These are phyloP conservation scores for Daldinia caldariorum DNA, from an alignment of 495 filamentous ascomycete genomes.

Conservation along the genomic window DNA sequence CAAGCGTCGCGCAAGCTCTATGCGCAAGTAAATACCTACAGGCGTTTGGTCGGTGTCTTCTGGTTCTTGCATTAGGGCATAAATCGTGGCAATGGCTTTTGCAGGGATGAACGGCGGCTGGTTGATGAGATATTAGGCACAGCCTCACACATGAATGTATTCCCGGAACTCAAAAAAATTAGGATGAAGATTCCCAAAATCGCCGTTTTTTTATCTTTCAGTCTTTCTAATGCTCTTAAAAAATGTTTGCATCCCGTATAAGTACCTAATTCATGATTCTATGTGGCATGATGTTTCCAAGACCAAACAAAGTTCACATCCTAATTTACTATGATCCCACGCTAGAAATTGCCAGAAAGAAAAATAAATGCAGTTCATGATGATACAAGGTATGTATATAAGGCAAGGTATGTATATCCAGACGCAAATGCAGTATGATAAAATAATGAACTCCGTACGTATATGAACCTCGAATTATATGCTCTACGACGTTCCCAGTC, in stretches of 20 bases:
- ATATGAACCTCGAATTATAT: constrained; percentile 33
- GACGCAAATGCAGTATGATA: constrained; percentile 21
- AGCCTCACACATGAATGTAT: constrained; percentile 44
- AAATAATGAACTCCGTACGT: constrained; percentile 32
- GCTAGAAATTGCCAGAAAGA: constrained; percentile 11
- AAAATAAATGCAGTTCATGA: constrained; percentile 14
- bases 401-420: constrained; percentile 19
- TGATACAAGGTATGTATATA: neutral
- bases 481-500: constrained; percentile 24
- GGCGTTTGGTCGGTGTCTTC: constrained; percentile 56
- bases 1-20: constrained; percentile 95
- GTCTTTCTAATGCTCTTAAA: neutral
- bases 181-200: constrained; percentile 47
- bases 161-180: constrained; percentile 45
- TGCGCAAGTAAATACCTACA: constrained; percentile 78
- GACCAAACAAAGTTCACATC: constrained; percentile 1
- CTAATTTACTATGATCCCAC: constrained; percentile 40
- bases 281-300: constrained; percentile 28
- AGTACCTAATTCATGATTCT: constrained; percentile 18
- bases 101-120: constrained; percentile 38
- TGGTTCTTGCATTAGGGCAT: constrained; percentile 52
- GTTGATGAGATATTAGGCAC: constrained; percentile 36
- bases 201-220: constrained; percentile 2
- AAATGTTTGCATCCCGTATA: constrained; percentile 8
- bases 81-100: constrained; percentile 47